Evolutionary conservation across 257 asterid genomes (phyloP).

Genomic region (Fraxinus cuspidata): DNA sequence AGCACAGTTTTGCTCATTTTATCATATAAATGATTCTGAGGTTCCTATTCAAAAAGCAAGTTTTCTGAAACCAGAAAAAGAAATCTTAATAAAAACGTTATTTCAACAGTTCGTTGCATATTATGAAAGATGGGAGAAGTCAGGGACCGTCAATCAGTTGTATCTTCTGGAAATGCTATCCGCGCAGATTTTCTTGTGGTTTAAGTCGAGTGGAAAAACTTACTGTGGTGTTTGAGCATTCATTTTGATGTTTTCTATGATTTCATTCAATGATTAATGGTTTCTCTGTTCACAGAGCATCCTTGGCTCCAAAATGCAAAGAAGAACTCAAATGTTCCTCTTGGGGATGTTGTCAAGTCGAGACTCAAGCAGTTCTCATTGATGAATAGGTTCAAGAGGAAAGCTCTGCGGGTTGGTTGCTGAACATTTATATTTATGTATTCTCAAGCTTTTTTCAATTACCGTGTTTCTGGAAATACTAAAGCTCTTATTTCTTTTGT

Average conservation of each 20-base stretch:
- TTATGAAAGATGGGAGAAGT: background rate
- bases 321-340: constrained; percentile 91
- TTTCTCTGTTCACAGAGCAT: constrained; percentile 55
- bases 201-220: background rate
- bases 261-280: constrained; percentile 26
- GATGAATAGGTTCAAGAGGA: constrained; percentile 96
- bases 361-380: constrained; percentile 89
- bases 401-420: constrained; percentile 86
- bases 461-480: constrained; percentile 24
- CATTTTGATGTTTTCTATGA: constrained; percentile 9
- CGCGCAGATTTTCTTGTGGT: background rate
- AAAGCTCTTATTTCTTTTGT: constrained; percentile 25
- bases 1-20: background rate
- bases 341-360: constrained; percentile 93
- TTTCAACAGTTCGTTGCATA: background rate
- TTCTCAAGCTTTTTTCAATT: constrained; percentile 4
- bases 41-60: background rate
- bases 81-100: background rate
- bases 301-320: constrained; percentile 93
- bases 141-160: constrained; percentile 9
- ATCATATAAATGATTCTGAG: background rate
- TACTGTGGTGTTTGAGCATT: constrained; percentile 1
- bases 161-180: constrained; percentile 10
- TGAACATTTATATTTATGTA: background rate
- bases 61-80: background rate